A percentile compares a stretch with the other conserved stretches of the same genome.
Conservation (phyloP, 2,329 filamentous ascomycete genomes). For the Fusarium cyanostomum region DNA sequence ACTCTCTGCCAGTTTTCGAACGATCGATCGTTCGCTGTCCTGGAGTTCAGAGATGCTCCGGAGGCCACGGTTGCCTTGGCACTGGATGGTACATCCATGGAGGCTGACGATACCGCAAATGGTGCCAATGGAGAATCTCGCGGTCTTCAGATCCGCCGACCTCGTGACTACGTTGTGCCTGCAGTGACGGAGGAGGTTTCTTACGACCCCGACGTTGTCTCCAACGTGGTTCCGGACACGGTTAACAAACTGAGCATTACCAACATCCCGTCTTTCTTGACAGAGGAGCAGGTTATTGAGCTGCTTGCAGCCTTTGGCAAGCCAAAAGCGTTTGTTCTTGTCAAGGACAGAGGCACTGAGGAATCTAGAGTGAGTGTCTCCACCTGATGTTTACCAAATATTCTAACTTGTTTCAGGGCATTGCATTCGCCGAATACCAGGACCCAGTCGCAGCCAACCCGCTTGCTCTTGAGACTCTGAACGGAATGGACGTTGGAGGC, state of each 20-base stretch:
- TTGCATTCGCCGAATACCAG: constrained; percentile 95
- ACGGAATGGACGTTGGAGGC: constrained; percentile 93
- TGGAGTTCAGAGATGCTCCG: constrained; percentile 88
- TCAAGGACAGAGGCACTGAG: constrained; percentile 85
- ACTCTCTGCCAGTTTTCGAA: constrained; percentile 82
- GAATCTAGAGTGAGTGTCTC: constrained; percentile 79
- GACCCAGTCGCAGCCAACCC: constrained; percentile 77
- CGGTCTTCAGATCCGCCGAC: constrained; percentile 81
- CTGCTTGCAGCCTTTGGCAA: constrained; percentile 91
- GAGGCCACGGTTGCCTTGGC: constrained; percentile 94
- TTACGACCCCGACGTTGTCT: constrained; percentile 79
- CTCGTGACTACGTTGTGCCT: constrained; percentile 97
- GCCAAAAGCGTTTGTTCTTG: constrained; percentile 89
- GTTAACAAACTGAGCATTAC: constrained; percentile 94
- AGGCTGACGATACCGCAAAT: constrained; percentile 69
- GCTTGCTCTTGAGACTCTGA: constrained; percentile 88
- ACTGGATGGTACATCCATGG: constrained; percentile 89
- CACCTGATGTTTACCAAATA: no score
- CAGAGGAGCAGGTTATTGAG: constrained; percentile 91
- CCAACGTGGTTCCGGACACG: constrained; percentile 85
- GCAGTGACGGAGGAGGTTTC: constrained; percentile 77
- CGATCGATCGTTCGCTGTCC: constrained; percentile 81
- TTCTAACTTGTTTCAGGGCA: constrained; percentile 69
- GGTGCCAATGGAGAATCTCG: constrained; percentile 63
- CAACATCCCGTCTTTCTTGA: constrained; percentile 87